phyloP scores from a whole-genome alignment of 768 basidiomycete genomes.

The Termitomyces sp. region DNA sequence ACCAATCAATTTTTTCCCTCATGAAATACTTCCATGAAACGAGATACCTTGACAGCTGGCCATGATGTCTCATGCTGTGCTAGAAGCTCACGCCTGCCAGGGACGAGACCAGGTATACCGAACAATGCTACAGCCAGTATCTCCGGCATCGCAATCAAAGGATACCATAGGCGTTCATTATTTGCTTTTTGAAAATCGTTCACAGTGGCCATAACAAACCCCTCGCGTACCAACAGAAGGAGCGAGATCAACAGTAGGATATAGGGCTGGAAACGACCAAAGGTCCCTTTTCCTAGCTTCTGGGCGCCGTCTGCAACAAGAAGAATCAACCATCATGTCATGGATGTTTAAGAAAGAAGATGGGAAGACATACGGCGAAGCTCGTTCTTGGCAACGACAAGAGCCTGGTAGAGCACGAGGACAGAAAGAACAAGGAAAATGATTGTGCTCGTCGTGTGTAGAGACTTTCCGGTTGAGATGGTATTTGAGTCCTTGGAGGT shows the following conservation, averaged over 20 bases:
- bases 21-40: not conserved
- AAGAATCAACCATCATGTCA: not conserved
- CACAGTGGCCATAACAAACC: constrained; percentile 16
- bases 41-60: not conserved
- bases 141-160: constrained; percentile 20
- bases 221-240: constrained; percentile 19
- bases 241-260: constrained; percentile 16
- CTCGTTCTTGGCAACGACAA: constrained; percentile 8
- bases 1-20: not conserved
- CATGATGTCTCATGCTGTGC: not conserved
- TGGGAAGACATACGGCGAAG: not conserved
- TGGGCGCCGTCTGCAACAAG: not conserved
- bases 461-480: constrained; percentile 1
- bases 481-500: constrained; percentile 3
- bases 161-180: constrained; percentile 23
- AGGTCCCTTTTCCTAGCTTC: constrained; percentile 1
- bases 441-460: constrained; percentile 16
- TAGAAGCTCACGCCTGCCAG: not conserved
- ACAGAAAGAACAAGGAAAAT: constrained; percentile 20
- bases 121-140: constrained; percentile 17
- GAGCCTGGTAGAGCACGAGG: constrained; percentile 15
- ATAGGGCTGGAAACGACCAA: constrained; percentile 15
- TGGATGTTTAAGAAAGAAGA: not conserved
- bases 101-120: constrained; percentile 18
- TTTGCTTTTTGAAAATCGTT: constrained; percentile 8